Base-by-base conservation (phyloP, 352 stramenopile species). In the Phytophthora fragariaefolia region DNA sequence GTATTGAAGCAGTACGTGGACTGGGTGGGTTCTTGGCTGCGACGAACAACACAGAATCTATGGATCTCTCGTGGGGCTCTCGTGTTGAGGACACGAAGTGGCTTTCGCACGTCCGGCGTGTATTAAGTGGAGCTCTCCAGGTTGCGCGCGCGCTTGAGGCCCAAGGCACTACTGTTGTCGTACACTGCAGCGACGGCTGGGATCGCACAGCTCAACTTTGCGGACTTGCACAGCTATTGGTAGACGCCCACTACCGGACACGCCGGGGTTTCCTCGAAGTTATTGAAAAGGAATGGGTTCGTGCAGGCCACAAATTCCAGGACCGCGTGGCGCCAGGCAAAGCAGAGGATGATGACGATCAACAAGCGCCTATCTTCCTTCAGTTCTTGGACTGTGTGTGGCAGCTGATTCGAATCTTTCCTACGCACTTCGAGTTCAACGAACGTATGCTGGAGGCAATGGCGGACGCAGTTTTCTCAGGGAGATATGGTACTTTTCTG, bases 141-240 rank as follows among this genome's bases (percentile, higher is more conserved):
- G 85, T 94, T 1, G 86, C 85, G 0, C 80, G 89, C 9, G 70
- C 81, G 0, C 74, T 96, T 22, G 84, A 89, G n/a, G 81, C 82
- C 45, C 76, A 86, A 58, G 79, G 76, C 24, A 90, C 80, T 12
- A 93, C 81, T 0, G 90, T 96, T 26, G 71, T 98, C 3, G 90
- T 97, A 26, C 92, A 98, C 61, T 98, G 93, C 66, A 96, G 84
- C 50, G 91, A 98, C 46, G 93, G 93, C 3, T 98, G 93, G 93
- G 93, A 98, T 58, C 87, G 93, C 17, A 98, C 93, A 12, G 81
- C 77, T 7, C 88, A 95, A 56, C 65, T 98, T 2, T 95, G 87
- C 64, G 82, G 76, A 0, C 75, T 98, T 2, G 82, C 91, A 22
- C 85, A 97, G 69, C 71, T 98, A 10, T 62, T 98, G n/a, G 68